Percentiles rank a stretch among this genome's conserved stretches.
These are phyloP conservation scores for Apiospora marii DNA, from an alignment of 2,329 filamentous ascomycete genomes.

Conservation along the genomic window DNA sequence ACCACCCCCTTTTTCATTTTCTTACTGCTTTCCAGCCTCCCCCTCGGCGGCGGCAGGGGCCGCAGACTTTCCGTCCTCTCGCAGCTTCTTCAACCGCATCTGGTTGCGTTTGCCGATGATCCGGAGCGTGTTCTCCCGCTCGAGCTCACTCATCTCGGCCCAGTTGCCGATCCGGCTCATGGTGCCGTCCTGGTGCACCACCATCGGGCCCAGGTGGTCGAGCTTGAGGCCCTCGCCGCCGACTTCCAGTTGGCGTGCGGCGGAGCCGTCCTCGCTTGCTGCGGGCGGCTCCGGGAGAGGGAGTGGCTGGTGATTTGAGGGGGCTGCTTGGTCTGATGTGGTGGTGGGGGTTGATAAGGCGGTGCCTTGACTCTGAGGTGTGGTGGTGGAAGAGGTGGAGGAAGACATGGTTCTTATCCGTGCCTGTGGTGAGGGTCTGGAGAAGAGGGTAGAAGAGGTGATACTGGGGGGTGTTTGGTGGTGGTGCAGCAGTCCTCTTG, in stretches of 20 bases:
- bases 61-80: conserved; percentile 30
- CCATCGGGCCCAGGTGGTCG: conserved; percentile 75
- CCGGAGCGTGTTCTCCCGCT: conserved; percentile 71
- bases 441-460: neutral
- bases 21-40: neutral
- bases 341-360: neutral
- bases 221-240: conserved; percentile 60
- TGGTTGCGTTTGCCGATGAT: conserved; percentile 75
- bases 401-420: conserved; percentile 4
- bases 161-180: conserved; percentile 77
- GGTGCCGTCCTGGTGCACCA: conserved; percentile 77
- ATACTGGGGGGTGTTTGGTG: neutral
- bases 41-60: neutral
- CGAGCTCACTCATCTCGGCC: conserved; percentile 73
- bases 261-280: conserved; percentile 29
- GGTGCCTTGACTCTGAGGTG: neutral
- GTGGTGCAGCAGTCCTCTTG: conserved; percentile 5
- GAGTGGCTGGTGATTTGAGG: conserved; percentile 7
- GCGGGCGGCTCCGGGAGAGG: conserved; percentile 33
- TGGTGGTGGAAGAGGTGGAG: neutral
- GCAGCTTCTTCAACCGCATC: conserved; percentile 62
- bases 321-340: neutral
- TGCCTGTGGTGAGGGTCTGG: neutral
- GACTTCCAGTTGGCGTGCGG: conserved; percentile 37
- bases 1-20: neutral